Base-by-base conservation (phyloP, 306 rosid genomes). In the Cucurbita pepo region DNA sequence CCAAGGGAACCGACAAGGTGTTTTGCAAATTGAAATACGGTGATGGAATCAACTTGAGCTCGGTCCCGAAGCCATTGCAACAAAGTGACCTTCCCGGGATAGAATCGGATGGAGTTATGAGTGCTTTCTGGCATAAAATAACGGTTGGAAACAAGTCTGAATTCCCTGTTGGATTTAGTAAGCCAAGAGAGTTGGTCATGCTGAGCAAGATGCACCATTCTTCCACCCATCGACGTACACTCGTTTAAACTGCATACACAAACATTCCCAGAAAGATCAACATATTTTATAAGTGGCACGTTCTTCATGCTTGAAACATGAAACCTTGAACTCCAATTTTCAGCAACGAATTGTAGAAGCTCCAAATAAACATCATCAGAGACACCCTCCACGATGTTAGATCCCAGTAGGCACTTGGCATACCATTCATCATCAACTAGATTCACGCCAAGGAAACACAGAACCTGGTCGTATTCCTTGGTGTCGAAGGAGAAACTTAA, bases 381-480 rank as follows among this genome's bases (percentile, higher is more conserved):
- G 34, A 87, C 89, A 56, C 78, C 79, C 16, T 43, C 81, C 21
- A 86, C 91, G 45, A 91, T 83, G 69, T 79, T 72, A 18, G 85
- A 76, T 64, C 91, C 79, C 82, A 76, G 84, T 19, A 91, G 76
- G 85, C 91, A 91, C 82, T 83, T 91, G 10, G 79, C 86, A 78
- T 89, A 91, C 97, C 93, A 91, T 34, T 83, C 88, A 54, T 5
- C 54, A 21, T 59, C 36, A 16, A 89, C 93, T 0, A 4, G 57
- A 34, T 87, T 30, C 40, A 91, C 84, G 51, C 66, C 89, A 51
- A 91, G 78, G 78, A 85, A 89, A 21, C 25, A 60, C 21, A 89
- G 84, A 18, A 86, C 66, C 16, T 22, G 6, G 75, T 85, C 84
- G 37, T 79, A 88, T 74, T 77, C 79, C 9, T 5, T 14, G 9